Percentiles rank a stretch among this genome's conserved stretches.
Conservation (phyloP, 495 filamentous ascomycete species). For the Bryoglossum gracile region DNA sequence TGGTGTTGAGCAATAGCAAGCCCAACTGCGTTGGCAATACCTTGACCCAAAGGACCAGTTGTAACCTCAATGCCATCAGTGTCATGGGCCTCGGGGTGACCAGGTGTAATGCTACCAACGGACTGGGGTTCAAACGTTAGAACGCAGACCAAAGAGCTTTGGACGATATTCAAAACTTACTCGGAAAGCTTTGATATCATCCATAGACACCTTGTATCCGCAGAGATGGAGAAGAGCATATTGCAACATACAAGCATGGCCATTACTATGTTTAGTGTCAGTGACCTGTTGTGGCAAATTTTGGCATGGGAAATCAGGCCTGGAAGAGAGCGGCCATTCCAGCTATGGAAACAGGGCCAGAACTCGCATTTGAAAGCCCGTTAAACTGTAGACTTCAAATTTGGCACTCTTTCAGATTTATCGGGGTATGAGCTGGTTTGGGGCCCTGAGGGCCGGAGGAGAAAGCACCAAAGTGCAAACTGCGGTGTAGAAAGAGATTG, state of each 20-base stretch:
- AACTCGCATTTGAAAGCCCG: no score
- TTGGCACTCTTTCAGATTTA: neutral
- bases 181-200: constrained; percentile 93
- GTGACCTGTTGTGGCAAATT: neutral
- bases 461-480: neutral
- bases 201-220: constrained; percentile 77
- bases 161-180: constrained; percentile 45
- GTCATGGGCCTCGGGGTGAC: constrained; percentile 94
- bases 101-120: constrained; percentile 88
- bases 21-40: constrained; percentile 92
- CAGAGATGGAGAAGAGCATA: constrained; percentile 97
- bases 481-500: neutral
- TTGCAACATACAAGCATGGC: constrained; percentile 98
- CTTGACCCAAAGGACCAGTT: constrained; percentile 92
- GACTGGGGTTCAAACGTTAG: constrained; percentile 1
- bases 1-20: constrained; percentile 93
- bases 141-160: neutral
- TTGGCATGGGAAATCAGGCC: neutral
- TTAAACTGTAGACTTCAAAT: no score
- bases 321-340: neutral
- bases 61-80: constrained; percentile 97
- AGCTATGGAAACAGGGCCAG: neutral
- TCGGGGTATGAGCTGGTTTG: neutral
- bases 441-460: neutral
- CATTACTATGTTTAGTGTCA: constrained; percentile 58